Evolutionary conservation across 768 basidiomycete genomes (phyloP), one percentile per base, ranked within the genome.

Genomic region (Tubosaeta sp.): DNA sequence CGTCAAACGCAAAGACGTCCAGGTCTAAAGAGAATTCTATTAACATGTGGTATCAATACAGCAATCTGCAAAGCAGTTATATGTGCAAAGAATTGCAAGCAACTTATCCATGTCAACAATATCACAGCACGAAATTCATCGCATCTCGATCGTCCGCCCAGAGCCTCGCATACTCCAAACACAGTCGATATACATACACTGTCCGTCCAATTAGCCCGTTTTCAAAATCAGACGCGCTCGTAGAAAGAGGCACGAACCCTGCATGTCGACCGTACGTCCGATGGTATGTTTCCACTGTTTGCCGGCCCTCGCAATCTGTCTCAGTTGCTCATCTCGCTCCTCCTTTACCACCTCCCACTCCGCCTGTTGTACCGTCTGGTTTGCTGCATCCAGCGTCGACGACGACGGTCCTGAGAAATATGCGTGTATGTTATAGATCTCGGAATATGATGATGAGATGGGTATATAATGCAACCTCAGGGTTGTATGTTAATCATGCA

Each of bases 391-490:
- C 10, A 87, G 68, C 34, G 83, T 80, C 3, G 84, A 73, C 11
- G 74, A 63, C 0, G 90, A 77, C 1, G 90, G 82, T 1, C 95
- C 94, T 0, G 90, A 92, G 74, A 97, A 98, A 75, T 86, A 99
- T 3, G 91, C 80, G 61, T 90, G 82, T 49, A 97, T 80, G 64
- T 97, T 94, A 73, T 98, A 96, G 46, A 99, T 83, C 70, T 99
- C 95, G 40, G 78, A 71, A 69, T 97, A 97, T 4, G 84, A 77
- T 35, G 86, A 76, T 0, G 93, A 93, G 30, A 99, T 70, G 0
- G 95, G 95, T 57, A 99, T 94, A 64, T 82, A 99, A 70, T 99
- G 95, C 22, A 97, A 76, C 94, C 92, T 92, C 52, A 12, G 40
- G 9, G 0, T 40, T 35, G 41, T 10, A 10, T 3, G 32, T 54